Percentiles rank a stretch among this genome's conserved stretches.
Evolutionary conservation across 345 rosid genomes (phyloP).

Genomic region (Excoecaria cochinchinensis): DNA sequence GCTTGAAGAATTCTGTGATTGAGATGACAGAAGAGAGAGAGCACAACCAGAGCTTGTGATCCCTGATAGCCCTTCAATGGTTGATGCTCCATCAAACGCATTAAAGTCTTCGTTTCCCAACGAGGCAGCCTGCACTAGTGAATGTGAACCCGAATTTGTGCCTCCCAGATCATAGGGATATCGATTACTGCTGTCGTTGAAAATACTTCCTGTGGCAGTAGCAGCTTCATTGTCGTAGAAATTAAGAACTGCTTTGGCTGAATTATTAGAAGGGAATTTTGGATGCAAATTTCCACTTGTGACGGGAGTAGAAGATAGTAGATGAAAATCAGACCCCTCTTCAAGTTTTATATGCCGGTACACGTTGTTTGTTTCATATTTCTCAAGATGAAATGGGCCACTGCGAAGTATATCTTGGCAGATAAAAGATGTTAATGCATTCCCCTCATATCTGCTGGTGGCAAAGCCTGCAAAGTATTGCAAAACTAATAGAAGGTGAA

Average conservation of each 20-base stretch:
- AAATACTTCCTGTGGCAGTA: constrained; percentile 27
- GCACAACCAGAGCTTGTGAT: constrained; percentile 44
- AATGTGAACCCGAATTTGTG: constrained; percentile 27
- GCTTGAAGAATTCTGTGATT: constrained; percentile 34
- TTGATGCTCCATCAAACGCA: constrained; percentile 32
- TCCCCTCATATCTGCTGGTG: constrained; percentile 39
- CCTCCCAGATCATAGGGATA: constrained; percentile 34
- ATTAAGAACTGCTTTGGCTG: constrained; percentile 31
- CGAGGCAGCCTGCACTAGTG: constrained; percentile 38
- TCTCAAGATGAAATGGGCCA: constrained; percentile 38
- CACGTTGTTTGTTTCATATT: constrained; percentile 40
- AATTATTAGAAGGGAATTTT: constrained; percentile 31
- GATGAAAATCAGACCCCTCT: constrained; percentile 37
- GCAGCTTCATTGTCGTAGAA: constrained; percentile 35
- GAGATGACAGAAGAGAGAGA: constrained; percentile 76
- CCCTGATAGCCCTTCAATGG: constrained; percentile 36
- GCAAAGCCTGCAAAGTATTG: constrained; percentile 32
- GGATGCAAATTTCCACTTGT: constrained; percentile 31
- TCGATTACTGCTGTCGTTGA: constrained; percentile 22
- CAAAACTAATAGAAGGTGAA: not conserved
- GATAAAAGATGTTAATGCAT: constrained; percentile 45
- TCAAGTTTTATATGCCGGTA: constrained; percentile 50
- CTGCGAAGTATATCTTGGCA: constrained; percentile 53
- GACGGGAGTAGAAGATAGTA: constrained; percentile 36
- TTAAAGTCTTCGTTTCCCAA: constrained; percentile 38